Conservation (phyloP, 2,329 filamentous ascomycete genomes). For the Fusarium sarcochroum region DNA sequence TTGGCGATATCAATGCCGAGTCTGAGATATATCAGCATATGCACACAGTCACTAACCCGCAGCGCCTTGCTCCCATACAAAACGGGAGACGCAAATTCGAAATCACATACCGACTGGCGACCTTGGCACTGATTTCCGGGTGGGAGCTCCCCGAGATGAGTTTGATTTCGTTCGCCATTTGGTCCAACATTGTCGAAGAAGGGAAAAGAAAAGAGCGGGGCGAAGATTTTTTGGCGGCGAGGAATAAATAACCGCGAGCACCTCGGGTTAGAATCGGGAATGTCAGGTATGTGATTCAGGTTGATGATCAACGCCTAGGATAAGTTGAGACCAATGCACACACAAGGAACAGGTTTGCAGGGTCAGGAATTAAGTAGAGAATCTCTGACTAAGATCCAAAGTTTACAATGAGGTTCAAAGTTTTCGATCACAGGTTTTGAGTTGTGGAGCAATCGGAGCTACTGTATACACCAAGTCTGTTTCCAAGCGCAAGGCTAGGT, state of each 20-base stretch:
- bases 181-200: conserved; percentile 55
- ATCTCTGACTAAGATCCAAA: conserved; percentile 39
- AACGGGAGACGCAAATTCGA: conserved; percentile 18
- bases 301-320: conserved; percentile 31
- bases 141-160: conserved; percentile 65
- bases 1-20: conserved; percentile 84
- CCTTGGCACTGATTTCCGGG: conserved; percentile 62
- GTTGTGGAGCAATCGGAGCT: conserved; percentile 43
- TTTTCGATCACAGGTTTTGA: conserved; percentile 45
- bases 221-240: conserved; percentile 48
- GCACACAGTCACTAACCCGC: conserved; percentile 3
- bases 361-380: conserved; percentile 4
- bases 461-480: conserved; percentile 18
- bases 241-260: conserved; percentile 44
- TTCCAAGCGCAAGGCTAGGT: conserved; percentile 26
- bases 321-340: conserved; percentile 9
- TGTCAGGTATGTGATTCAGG: conserved; percentile 41
- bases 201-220: conserved; percentile 45
- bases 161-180: conserved; percentile 69
- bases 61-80: conserved; percentile 4
- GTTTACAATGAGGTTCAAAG: conserved; percentile 39
- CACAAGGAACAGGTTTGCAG: conserved; percentile 2
- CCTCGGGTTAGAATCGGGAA: conserved; percentile 26
- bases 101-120: conserved; percentile 59
- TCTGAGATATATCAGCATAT: conserved; percentile 59